Conservation (phyloP, 768 basidiomycete species). For the Cystofilobasidium capitatum region DNA sequence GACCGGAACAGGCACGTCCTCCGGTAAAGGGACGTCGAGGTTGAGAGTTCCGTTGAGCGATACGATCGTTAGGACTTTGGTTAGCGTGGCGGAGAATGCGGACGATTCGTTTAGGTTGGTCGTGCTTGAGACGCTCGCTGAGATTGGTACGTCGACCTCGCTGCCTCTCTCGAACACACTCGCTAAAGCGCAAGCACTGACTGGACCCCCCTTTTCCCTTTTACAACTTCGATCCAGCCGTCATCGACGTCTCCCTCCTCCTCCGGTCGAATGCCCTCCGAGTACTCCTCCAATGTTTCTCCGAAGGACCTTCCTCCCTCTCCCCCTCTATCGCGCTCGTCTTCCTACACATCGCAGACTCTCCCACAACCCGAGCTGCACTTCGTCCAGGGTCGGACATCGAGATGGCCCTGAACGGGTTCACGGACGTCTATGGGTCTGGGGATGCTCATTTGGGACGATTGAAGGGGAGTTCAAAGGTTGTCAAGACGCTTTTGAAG, state of each 20-base stretch:
- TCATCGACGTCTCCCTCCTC: slow-evolving; percentile 78
- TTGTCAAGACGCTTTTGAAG: slow-evolving; percentile 71
- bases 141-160: slow-evolving; percentile 58
- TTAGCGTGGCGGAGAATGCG: slow-evolving; percentile 81
- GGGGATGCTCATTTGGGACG: slow-evolving; percentile 65
- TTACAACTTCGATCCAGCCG: slow-evolving; percentile 46
- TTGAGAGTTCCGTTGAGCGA: slow-evolving; percentile 32
- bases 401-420: slow-evolving; percentile 80
- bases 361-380: slow-evolving; percentile 67
- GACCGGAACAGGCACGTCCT: slow-evolving; percentile 44
- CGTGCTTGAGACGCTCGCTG: slow-evolving; percentile 75
- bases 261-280: slow-evolving; percentile 72
- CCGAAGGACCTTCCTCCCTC: slow-evolving; percentile 78
- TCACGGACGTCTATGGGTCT: slow-evolving; percentile 88
- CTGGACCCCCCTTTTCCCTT: slow-evolving; percentile 12
- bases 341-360: slow-evolving; percentile 75
- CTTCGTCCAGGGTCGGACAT: slow-evolving; percentile 74
- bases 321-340: slow-evolving; percentile 65
- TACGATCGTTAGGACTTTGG: slow-evolving; percentile 60
- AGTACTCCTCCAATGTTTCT: slow-evolving; percentile 71
- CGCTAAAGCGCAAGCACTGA: not conserved
- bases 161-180: not conserved
- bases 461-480: slow-evolving; percentile 64
- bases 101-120: slow-evolving; percentile 80
- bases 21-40: slow-evolving; percentile 41